Conservation (phyloP, 2,329 filamentous ascomycete genomes). For the Colletotrichum karsti region DNA sequence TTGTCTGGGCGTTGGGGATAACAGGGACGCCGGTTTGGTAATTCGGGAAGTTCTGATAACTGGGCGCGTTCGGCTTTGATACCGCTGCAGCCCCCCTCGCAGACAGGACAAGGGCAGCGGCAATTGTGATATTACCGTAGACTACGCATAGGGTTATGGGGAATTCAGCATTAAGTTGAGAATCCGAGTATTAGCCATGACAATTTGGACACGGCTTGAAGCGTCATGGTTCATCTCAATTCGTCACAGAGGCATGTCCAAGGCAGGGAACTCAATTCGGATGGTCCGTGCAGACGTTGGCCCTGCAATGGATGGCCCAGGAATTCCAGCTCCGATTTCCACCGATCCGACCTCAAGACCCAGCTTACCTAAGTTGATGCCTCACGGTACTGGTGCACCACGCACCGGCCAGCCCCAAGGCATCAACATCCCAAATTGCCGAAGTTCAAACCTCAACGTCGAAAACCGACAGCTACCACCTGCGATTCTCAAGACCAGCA, state of each 20-base stretch:
- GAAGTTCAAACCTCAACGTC: slow-evolving; percentile 42
- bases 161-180: neutral
- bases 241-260: neutral
- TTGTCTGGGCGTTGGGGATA: slow-evolving; percentile 30
- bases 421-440: slow-evolving; percentile 54
- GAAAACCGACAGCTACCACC: slow-evolving; percentile 35
- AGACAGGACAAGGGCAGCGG: slow-evolving; percentile 5
- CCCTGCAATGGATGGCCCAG: neutral
- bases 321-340: slow-evolving; percentile 23
- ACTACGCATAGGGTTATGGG: slow-evolving; percentile 18
- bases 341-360: slow-evolving; percentile 4
- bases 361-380: slow-evolving; percentile 42
- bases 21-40: slow-evolving; percentile 12
- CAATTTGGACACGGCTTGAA: neutral
- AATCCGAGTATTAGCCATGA: slow-evolving; percentile 7
- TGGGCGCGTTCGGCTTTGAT: slow-evolving; percentile 9
- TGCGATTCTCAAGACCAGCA: slow-evolving; percentile 22
- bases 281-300: neutral
- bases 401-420: slow-evolving; percentile 36
- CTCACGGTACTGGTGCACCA: slow-evolving; percentile 34
- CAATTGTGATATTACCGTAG: slow-evolving; percentile 30
- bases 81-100: neutral
- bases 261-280: slow-evolving; percentile 6
- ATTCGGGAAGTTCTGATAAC: slow-evolving; percentile 16
- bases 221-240: neutral